These are phyloP conservation scores for Pontederia crassipes DNA, from an alignment of 176 grass and related monocot genomes.

Conservation along the genomic window DNA sequence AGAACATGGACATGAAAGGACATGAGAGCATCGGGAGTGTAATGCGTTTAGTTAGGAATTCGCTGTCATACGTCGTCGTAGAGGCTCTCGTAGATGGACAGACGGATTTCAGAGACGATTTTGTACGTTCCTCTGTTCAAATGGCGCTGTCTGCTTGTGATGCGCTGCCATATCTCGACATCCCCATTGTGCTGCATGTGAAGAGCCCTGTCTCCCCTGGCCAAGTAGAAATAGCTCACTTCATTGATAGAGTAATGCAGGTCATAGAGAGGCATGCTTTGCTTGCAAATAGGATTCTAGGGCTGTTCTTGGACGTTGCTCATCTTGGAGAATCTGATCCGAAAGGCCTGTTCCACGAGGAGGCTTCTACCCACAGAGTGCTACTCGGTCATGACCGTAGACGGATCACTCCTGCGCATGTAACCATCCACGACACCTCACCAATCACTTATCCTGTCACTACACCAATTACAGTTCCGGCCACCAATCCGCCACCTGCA, in stretches of 20 bases:
- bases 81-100: slow-evolving; percentile 11
- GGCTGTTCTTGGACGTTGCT: slow-evolving; percentile 19
- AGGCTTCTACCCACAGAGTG: slow-evolving; percentile 15
- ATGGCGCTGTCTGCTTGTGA: slow-evolving; percentile 1
- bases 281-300: slow-evolving; percentile 17
- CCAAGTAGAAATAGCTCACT: slow-evolving; percentile 20
- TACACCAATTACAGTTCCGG: slow-evolving; percentile 41
- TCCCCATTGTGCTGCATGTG: slow-evolving; percentile 27
- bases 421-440: slow-evolving; percentile 33
- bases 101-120: slow-evolving; percentile 5
- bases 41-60: slow-evolving; percentile 29
- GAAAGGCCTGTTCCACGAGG: not conserved
- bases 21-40: slow-evolving; percentile 25
- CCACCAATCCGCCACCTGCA: slow-evolving; percentile 41
- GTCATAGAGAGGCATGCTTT: not conserved
- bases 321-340: not conserved
- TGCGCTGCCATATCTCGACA: slow-evolving; percentile 11
- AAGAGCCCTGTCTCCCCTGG: slow-evolving; percentile 13
- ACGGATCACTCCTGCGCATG: slow-evolving; percentile 14
- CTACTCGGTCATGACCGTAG: slow-evolving; percentile 10
- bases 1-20: slow-evolving; percentile 10
- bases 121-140: slow-evolving; percentile 3
- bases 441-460: slow-evolving; percentile 44
- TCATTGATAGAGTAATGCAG: not conserved
- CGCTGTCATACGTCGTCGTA: slow-evolving; percentile 30